Conservation (phyloP, 805 yeast genomes). For the Saccharomycopsis amapae region DNA sequence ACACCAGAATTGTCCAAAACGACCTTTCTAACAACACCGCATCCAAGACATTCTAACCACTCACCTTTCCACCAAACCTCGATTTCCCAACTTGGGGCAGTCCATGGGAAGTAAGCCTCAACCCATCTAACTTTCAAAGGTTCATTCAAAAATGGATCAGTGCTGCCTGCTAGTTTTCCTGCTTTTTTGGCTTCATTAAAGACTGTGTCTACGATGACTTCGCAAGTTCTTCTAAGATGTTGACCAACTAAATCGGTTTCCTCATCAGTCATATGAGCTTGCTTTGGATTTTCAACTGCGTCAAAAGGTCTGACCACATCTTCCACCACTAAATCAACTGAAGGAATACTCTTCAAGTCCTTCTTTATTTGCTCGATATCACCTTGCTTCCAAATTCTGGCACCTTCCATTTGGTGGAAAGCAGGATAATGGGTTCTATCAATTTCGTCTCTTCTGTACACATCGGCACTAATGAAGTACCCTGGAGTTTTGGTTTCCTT, state of each 20-base stretch:
- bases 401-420: conserved; percentile 98
- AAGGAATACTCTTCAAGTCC: conserved; percentile 26
- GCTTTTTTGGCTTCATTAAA: conserved; percentile 64
- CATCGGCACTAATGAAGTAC: conserved; percentile 90
- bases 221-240: conserved; percentile 83
- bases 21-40: conserved; percentile 80
- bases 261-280: conserved; percentile 58
- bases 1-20: conserved; percentile 71
- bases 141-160: conserved; percentile 53
- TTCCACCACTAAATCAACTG: conserved; percentile 62
- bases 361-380: conserved; percentile 48
- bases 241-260: conserved; percentile 64
- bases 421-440: conserved; percentile 96
- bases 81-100: conserved; percentile 96
- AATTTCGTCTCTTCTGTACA: conserved; percentile 89
- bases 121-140: conserved; percentile 91
- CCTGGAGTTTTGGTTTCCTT: conserved; percentile 52
- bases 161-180: conserved; percentile 49
- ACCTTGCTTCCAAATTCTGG: conserved; percentile 66
- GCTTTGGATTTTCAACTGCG: conserved; percentile 65
- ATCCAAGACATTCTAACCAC: conserved; percentile 96
- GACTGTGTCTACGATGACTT: conserved; percentile 72
- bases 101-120: conserved; percentile 96
- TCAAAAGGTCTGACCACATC: conserved; percentile 59
- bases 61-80: conserved; percentile 99